Conservation (phyloP, 2,329 filamentous ascomycete species). For the Microcera coccophila region DNA sequence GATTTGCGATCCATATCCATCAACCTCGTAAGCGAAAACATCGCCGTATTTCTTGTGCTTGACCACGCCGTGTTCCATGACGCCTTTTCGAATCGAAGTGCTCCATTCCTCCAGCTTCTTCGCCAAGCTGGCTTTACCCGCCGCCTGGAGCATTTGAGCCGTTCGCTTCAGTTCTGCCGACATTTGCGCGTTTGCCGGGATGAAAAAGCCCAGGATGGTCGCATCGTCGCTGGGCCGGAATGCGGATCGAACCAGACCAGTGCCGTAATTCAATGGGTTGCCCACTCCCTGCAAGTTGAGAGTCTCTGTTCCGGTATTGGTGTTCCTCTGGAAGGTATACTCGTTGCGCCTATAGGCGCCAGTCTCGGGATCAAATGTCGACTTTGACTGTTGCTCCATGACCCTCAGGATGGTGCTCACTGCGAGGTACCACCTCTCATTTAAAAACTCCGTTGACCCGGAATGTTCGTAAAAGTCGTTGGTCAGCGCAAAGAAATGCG, state of each 20-base stretch:
- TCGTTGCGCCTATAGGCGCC: conserved; percentile 64
- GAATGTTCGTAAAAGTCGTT: conserved; percentile 86
- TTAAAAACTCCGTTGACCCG: conserved; percentile 73
- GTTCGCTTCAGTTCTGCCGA: conserved; percentile 78
- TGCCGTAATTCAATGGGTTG: conserved; percentile 84
- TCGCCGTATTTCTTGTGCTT: conserved; percentile 69
- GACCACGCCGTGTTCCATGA: conserved; percentile 82
- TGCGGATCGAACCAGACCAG: conserved; percentile 82
- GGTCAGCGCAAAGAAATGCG: conserved; percentile 78
- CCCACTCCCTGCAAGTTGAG: conserved; percentile 76
- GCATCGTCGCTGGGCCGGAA: conserved; percentile 95
- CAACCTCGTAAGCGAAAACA: conserved; percentile 84
- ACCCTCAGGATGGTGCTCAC: conserved; percentile 70
- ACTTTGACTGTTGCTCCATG: conserved; percentile 70
- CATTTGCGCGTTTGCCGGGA: conserved; percentile 96
- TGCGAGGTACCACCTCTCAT: conserved; percentile 71
- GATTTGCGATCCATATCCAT: conserved; percentile 77
- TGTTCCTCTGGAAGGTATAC: conserved; percentile 84
- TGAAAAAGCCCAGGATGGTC: conserved; percentile 89
- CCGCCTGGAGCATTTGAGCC: conserved; percentile 62
- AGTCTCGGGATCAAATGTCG: conserved; percentile 71
- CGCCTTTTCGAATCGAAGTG: conserved; percentile 64
- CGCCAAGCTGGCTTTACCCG: conserved; percentile 51
- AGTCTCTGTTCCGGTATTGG: conserved; percentile 83
- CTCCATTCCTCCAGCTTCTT: conserved; percentile 56